A percentile compares a stretch with the other conserved stretches of the same genome.
These are phyloP conservation scores for Trebouxia gelatinosa DNA, from an alignment of 163 green algal genomes.

Conservation along the genomic window DNA sequence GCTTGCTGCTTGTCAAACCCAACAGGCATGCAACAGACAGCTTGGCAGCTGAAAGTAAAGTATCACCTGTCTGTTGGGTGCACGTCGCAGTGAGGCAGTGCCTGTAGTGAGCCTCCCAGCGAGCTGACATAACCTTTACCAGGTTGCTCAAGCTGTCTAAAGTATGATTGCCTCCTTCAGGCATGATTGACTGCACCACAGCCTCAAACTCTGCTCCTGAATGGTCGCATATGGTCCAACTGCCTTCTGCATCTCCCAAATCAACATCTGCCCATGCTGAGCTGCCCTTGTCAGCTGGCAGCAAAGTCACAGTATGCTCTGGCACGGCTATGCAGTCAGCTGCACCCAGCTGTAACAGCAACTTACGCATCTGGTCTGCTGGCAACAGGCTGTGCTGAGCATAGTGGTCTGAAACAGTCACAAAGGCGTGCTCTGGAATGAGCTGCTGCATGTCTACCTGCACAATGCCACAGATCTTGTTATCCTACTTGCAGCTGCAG, in stretches of 20 bases:
- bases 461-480: no score
- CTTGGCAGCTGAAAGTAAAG: neutral
- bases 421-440: neutral
- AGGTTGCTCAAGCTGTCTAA: neutral
- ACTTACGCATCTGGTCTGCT: neutral
- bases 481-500: no score
- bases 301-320: neutral
- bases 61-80: neutral
- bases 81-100: neutral
- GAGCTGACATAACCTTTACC: neutral
- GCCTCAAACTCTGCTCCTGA: slow-evolving; percentile 1
- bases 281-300: neutral
- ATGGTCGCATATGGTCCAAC: neutral
- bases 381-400: neutral
- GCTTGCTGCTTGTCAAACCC: neutral
- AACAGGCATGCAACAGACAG: neutral
- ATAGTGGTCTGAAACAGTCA: neutral
- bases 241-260: neutral
- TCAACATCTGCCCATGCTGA: neutral
- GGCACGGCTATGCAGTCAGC: neutral
- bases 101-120: neutral
- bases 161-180: neutral
- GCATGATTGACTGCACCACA: neutral
- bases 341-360: neutral
- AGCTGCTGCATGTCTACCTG: neutral